Evolutionary conservation across 768 basidiomycete species (phyloP), one percentile per base, ranked within the genome.

Genomic region (Tricholoma bakamatsutake): DNA sequence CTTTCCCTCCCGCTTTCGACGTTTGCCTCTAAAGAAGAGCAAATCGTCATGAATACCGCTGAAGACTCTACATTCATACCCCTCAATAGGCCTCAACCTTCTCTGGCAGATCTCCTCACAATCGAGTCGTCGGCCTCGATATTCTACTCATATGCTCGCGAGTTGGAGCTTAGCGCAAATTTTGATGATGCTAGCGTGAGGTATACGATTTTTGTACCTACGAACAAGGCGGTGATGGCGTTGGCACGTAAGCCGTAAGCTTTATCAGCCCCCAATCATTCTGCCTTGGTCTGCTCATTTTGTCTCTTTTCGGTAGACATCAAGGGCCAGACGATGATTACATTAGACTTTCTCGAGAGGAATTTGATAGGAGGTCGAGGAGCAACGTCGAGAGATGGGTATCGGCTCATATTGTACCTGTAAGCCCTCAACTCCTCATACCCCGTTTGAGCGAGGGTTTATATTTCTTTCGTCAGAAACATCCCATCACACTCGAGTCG

Each of bases 161-260:
- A 91, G 63, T 73, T 84, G 1, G 76, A 81, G 60, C 61, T 86
- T n/a, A 85, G 83, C 64, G 63, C 66, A 30, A 72, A 75, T 9
- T 79, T 93, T 50, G 64, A 68, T 15, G 71, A 76, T 33, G 53
- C 65, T 6, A 54, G 54, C n/a, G 54, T 64, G 1, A 73, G 68
- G 6, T 68, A 73, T 53, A 91, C 91, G 0, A 52, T 95, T 9
- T 77, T 96, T 42, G 91, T 86, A 4, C 93, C 93, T 0, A 90
- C 88, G 24, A 94, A 96, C 69, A 89, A 87, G 68, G 93, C 91
- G 8, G 83, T 94, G 13, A 90, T 93, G 82, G 84, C 85, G 4
- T 72, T 93, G 52, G 67, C 83, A 2, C 73, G 83, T 63, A 93
- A 94, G 70, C 93, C 93, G 90, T 94, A 70, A 71, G 88, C 76